Conservation (phyloP, 768 basidiomycete species). For the Auricularia sp. region DNA sequence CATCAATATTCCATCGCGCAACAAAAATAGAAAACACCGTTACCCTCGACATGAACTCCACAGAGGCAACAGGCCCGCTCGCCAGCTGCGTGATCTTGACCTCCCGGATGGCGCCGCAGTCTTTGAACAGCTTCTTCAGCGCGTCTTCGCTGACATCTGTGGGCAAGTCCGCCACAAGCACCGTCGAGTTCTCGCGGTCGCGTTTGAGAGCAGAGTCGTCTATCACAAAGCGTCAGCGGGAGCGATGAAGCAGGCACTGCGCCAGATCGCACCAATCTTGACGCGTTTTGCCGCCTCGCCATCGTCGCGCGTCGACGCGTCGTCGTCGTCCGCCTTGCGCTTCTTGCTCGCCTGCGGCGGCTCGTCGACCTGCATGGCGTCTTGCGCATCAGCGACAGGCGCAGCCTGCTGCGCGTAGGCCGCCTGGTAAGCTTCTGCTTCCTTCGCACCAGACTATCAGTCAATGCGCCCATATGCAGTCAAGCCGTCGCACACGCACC, state of each 20-base stretch:
- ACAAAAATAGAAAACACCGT: slow-evolving; percentile 11
- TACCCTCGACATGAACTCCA: slow-evolving; percentile 74
- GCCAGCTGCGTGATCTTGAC: slow-evolving; percentile 61
- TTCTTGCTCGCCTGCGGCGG: slow-evolving; percentile 35
- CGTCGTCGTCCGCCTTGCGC: slow-evolving; percentile 48
- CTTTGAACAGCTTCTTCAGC: slow-evolving; percentile 68
- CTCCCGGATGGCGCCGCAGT: slow-evolving; percentile 87
- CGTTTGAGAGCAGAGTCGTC: slow-evolving; percentile 1
- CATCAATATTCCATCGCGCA: slow-evolving; percentile 1
- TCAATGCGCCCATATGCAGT: no score
- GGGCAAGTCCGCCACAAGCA: slow-evolving; percentile 73
- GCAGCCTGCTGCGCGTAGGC: slow-evolving; percentile 31
- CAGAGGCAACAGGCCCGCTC: slow-evolving; percentile 60
- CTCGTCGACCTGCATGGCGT: slow-evolving; percentile 13
- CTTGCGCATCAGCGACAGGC: slow-evolving; percentile 21
- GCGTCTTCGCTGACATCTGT: slow-evolving; percentile 49
- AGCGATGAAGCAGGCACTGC: no score
- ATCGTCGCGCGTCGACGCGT: slow-evolving; percentile 8
- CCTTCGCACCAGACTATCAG: slow-evolving; percentile 25
- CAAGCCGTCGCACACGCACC: slow-evolving; percentile 28
- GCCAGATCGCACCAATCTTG: slow-evolving; percentile 39
- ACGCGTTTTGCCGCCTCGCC: slow-evolving; percentile 47
- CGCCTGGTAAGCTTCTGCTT: slow-evolving; percentile 45
- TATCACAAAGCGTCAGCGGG: neutral
- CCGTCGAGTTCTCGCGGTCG: slow-evolving; percentile 90